phyloP scores from a whole-genome alignment of 257 asterid species.

The Solanum sparsipilum region DNA sequence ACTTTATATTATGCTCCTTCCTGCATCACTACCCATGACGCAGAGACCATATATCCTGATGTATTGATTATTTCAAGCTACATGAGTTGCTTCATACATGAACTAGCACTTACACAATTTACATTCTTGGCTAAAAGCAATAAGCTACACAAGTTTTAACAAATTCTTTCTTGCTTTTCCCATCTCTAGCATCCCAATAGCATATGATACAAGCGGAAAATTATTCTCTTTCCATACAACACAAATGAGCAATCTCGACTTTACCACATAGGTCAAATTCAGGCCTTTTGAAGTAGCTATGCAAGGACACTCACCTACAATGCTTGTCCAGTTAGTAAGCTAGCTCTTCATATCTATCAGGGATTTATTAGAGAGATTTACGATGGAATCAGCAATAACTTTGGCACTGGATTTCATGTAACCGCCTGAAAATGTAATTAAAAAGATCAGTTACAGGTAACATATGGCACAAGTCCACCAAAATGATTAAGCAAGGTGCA shows the following conservation, averaged over 20 bases:
- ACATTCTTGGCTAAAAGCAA: background rate
- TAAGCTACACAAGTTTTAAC: background rate
- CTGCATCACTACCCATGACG: background rate
- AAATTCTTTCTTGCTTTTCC: background rate
- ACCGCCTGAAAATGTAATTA: slow-evolving; percentile 50
- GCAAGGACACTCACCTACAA: background rate
- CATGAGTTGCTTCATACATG: background rate
- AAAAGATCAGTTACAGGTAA: background rate
- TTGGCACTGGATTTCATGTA: slow-evolving; percentile 91
- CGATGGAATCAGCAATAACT: slow-evolving; percentile 81
- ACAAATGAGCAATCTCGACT: background rate
- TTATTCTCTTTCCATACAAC: background rate
- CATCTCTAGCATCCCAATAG: background rate
- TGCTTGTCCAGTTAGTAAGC: background rate
- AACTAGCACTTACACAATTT: background rate
- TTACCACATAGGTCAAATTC: background rate
- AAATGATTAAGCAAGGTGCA: background rate
- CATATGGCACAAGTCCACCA: background rate
- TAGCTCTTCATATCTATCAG: slow-evolving; percentile 40
- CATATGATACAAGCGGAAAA: background rate
- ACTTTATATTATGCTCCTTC: background rate
- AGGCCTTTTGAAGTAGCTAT: background rate
- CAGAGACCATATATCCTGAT: background rate
- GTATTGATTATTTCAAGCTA: background rate
- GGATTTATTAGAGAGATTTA: slow-evolving; percentile 55